phyloP scores from a whole-genome alignment of 352 stramenopile genomes.

The Phytophthora lateralis region DNA sequence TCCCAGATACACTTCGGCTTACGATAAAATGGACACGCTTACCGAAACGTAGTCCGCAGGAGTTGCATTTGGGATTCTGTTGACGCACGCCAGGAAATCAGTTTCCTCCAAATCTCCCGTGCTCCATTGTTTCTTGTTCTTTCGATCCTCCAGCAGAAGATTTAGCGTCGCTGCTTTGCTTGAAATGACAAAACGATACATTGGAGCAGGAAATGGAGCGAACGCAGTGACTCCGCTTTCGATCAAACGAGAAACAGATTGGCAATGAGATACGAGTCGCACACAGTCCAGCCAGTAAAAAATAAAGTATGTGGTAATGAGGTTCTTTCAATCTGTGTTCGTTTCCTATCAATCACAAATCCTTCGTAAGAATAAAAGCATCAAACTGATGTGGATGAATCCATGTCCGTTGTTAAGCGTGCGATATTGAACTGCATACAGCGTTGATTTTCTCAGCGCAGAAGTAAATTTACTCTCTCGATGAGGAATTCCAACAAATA shows the following conservation, averaged over 20 bases:
- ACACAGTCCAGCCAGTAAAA: too few relatives aligned
- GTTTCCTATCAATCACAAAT: too few relatives aligned
- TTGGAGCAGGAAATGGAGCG: background rate
- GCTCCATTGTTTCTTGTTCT: constrained; percentile 18
- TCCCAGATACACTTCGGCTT: too few relatives aligned
- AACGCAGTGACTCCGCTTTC: constrained; percentile 1
- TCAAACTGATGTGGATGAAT: too few relatives aligned
- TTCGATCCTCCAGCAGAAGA: constrained; percentile 10
- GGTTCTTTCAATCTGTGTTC: too few relatives aligned
- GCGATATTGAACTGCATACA: too few relatives aligned
- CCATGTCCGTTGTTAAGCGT: too few relatives aligned
- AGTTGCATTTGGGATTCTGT: constrained; percentile 7
- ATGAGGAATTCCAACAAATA: too few relatives aligned
- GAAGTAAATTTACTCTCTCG: too few relatives aligned
- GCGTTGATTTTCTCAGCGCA: too few relatives aligned
- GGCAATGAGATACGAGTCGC: background rate
- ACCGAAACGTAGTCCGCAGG: constrained; percentile 12
- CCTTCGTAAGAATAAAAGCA: too few relatives aligned
- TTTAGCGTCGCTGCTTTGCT: constrained; percentile 4
- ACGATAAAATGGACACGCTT: background rate
- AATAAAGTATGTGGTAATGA: too few relatives aligned
- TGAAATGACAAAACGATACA: background rate
- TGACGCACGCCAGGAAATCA: constrained; percentile 13
- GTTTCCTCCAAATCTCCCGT: constrained; percentile 11
- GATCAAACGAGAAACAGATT: background rate